These are phyloP conservation scores for Porodaedalea pini DNA, from an alignment of 1,284 basidiomycete species.

Conservation along the genomic window DNA sequence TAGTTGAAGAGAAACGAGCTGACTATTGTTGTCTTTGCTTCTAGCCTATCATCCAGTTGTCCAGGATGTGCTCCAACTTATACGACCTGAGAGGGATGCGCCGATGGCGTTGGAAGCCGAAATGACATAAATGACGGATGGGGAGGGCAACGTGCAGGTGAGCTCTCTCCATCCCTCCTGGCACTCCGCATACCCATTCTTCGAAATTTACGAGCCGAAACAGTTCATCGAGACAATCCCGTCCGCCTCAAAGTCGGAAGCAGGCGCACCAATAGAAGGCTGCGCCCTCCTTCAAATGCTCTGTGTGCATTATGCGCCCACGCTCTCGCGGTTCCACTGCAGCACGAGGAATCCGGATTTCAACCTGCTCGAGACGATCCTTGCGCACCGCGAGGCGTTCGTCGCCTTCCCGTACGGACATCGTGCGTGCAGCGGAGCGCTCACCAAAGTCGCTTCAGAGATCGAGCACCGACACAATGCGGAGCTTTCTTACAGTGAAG, in stretches of 20 bases:
- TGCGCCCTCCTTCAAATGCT: constrained; percentile 18
- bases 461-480: constrained; percentile 12
- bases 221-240: constrained; percentile 13
- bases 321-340: constrained; percentile 1
- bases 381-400: constrained; percentile 20
- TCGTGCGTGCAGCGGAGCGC: constrained; percentile 12
- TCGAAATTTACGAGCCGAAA: constrained; percentile 1
- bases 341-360: constrained; percentile 12
- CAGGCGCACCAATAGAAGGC: background rate
- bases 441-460: constrained; percentile 19
- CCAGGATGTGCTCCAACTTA: background rate
- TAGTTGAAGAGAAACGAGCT: no score
- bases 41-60: background rate
- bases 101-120: background rate
- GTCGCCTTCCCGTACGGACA: constrained; percentile 19
- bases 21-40: background rate
- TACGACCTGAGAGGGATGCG: background rate
- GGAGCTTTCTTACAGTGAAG: constrained; percentile 1
- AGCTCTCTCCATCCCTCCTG: background rate
- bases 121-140: constrained; percentile 12
- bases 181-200: background rate
- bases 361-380: constrained; percentile 20
- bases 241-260: background rate
- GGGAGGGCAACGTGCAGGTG: constrained; percentile 19
- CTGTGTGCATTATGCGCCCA: constrained; percentile 6